Conservation (phyloP, 2,329 filamentous ascomycete species). For the Fusarium mundagurra region DNA sequence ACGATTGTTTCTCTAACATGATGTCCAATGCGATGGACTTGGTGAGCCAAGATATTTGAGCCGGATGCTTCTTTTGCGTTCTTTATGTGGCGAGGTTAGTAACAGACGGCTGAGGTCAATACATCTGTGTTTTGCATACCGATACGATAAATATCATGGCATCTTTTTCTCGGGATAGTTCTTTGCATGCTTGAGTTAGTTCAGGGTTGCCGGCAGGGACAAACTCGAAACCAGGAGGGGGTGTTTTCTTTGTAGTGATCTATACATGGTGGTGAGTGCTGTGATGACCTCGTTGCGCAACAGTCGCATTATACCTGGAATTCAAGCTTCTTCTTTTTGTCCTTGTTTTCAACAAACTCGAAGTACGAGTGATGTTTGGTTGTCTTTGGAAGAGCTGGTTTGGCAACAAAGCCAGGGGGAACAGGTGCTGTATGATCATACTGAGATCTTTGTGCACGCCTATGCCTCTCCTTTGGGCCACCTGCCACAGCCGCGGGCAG, state of each 20-base stretch:
- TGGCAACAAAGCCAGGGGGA: constrained; percentile 51
- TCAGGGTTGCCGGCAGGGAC: constrained; percentile 70
- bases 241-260: constrained; percentile 61
- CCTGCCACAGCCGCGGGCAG: constrained; percentile 44
- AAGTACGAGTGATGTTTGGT: constrained; percentile 70
- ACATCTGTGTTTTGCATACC: constrained; percentile 52
- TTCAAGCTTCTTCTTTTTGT: constrained; percentile 72
- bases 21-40: constrained; percentile 69
- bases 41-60: constrained; percentile 55
- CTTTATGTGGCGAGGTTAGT: constrained; percentile 37
- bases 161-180: constrained; percentile 68
- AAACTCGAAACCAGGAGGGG: constrained; percentile 71
- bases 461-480: constrained; percentile 51
- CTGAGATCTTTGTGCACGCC: constrained; percentile 46
- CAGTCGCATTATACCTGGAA: constrained; percentile 60
- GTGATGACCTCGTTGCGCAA: constrained; percentile 22
- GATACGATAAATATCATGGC: constrained; percentile 75
- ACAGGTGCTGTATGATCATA: constrained; percentile 48
- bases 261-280: constrained; percentile 49
- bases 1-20: constrained; percentile 69
- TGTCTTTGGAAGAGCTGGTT: constrained; percentile 52
- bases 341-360: constrained; percentile 71
- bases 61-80: constrained; percentile 45
- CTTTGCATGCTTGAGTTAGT: constrained; percentile 70
- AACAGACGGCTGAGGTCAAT: not conserved